Evolutionary conservation across 2,329 filamentous ascomycete species (phyloP), one percentile per base, ranked within the genome.

Genomic region (Diaporthe sp.): DNA sequence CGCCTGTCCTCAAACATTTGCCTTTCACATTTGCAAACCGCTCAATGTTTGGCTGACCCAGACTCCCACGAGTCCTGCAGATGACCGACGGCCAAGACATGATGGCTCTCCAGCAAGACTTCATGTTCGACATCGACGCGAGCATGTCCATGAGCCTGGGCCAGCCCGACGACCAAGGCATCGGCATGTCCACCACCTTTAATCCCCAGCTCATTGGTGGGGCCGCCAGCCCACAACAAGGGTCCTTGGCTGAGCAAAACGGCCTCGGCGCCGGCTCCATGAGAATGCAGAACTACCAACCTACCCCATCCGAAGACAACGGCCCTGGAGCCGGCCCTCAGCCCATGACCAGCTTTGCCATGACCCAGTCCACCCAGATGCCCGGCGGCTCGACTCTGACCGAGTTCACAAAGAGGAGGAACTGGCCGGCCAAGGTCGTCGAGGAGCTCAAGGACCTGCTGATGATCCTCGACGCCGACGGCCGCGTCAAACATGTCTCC

Each of bases 401-500:
- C 75, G 89, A 91, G 80, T 91, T 91, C 75, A 91, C 89, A 58
- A 91, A 91, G 82, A 84, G 89, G 78, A 85, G 88, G 75, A 90
- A 97, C 81, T 98, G 96, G 96, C 93, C 94, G 22, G 94, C 96
- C 81, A 93, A 94, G 77, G 93, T 98, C 17, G 90, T 98, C 32
- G 94, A 97, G 82, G 96, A 98, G 86, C 87, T 98, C 78, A 94
- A 93, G 81, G 96, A 98, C 83, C 91, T 98, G 78, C 85, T 98
- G 72, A 92, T 97, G 81, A 95, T 98, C 74, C 89, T 98, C 69
- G 95, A 95, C 61, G 91, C 94, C 32, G 92, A 97, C 79, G 95
- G 95, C 50, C 91, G 93, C 77, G 93, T 98, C 78, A 90, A 94
- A 74, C 97, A 97, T 81, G 91, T 93, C n/a, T 97, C 95, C 47